These are phyloP conservation scores for Colletotrichum truncatum DNA, from an alignment of 2,329 filamentous ascomycete genomes.

Conservation along the genomic window DNA sequence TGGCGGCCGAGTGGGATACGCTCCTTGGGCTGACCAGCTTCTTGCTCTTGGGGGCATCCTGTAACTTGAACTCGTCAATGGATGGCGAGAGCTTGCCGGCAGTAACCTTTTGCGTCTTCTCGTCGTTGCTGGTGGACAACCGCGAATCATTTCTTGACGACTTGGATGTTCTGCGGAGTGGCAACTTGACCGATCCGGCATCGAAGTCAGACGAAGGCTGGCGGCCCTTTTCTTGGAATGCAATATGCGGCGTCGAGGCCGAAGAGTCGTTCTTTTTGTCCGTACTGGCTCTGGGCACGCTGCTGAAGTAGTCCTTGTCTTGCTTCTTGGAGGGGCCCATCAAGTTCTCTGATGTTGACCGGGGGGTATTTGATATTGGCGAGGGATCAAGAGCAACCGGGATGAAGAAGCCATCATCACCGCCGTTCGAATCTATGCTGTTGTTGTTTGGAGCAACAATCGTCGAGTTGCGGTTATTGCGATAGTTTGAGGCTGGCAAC, in stretches of 20 bases:
- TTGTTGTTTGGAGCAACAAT: constrained; percentile 59
- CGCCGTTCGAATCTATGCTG: constrained; percentile 47
- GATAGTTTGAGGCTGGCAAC: constrained; percentile 80
- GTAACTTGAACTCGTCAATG: constrained; percentile 76
- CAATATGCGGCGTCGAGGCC: constrained; percentile 83
- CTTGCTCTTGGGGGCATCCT: constrained; percentile 79
- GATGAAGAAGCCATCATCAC: constrained; percentile 76
- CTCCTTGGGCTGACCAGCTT: constrained; percentile 53
- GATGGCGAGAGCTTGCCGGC: constrained; percentile 49
- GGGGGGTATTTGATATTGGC: constrained; percentile 64
- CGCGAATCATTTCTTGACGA: constrained; percentile 42
- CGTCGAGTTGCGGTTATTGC: constrained; percentile 79
- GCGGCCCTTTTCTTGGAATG: constrained; percentile 86
- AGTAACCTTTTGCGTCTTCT: constrained; percentile 45
- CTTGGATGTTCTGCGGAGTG: constrained; percentile 59
- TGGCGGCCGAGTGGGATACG: constrained; percentile 53
- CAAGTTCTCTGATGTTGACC: constrained; percentile 59
- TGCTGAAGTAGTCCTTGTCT: constrained; percentile 69
- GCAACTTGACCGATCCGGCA: constrained; percentile 53
- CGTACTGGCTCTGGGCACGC: constrained; percentile 49
- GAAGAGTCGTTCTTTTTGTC: constrained; percentile 60
- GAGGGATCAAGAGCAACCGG: constrained; percentile 79
- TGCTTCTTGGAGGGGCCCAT: constrained; percentile 56
- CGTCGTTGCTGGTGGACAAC: constrained; percentile 34
- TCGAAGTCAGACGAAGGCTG: constrained; percentile 69